These are phyloP conservation scores for Dissoconium aciculare DNA, from an alignment of 2,329 filamentous ascomycete species.

Conservation along the genomic window DNA sequence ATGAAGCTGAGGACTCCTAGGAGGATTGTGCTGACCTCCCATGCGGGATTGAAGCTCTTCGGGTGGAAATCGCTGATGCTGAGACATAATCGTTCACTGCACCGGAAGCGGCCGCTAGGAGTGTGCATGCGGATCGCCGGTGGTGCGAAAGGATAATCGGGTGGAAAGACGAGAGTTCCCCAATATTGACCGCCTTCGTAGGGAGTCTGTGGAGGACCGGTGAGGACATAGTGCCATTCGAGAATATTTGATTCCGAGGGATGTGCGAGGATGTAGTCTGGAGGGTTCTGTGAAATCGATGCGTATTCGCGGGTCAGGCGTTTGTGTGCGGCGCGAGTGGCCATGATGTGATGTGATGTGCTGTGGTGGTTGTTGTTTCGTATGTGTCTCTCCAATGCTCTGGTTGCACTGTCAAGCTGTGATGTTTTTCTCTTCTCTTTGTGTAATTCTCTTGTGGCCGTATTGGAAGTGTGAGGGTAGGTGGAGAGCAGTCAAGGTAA, in stretches of 20 bases:
- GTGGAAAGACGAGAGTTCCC: slow-evolving; percentile 89
- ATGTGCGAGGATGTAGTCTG: slow-evolving; percentile 22
- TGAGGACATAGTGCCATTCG: slow-evolving; percentile 50
- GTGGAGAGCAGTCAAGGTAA: slow-evolving; percentile 1
- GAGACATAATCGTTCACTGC: slow-evolving; percentile 78
- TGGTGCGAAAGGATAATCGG: slow-evolving; percentile 93
- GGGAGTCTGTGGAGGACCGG: slow-evolving; percentile 82
- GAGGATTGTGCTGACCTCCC: slow-evolving; percentile 93
- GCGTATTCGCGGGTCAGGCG: slow-evolving; percentile 26
- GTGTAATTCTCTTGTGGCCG: not conserved
- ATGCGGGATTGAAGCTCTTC: slow-evolving; percentile 94
- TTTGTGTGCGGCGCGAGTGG: slow-evolving; percentile 27
- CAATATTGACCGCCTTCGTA: slow-evolving; percentile 95
- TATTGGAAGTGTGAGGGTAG: slow-evolving; percentile 1
- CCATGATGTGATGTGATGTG: slow-evolving; percentile 16
- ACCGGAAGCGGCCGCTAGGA: slow-evolving; percentile 86
- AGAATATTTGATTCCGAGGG: slow-evolving; percentile 23
- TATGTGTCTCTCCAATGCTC: slow-evolving; percentile 1
- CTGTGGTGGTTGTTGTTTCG: not conserved
- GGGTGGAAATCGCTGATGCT: slow-evolving; percentile 97
- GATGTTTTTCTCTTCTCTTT: not conserved
- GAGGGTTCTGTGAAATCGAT: slow-evolving; percentile 22
- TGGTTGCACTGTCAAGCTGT: not conserved
- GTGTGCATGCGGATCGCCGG: slow-evolving; percentile 99
- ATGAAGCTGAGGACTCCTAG: slow-evolving; percentile 93